Evolutionary conservation across 2,329 filamentous ascomycete genomes (phyloP).

Genomic region (Huntiella decipiens): DNA sequence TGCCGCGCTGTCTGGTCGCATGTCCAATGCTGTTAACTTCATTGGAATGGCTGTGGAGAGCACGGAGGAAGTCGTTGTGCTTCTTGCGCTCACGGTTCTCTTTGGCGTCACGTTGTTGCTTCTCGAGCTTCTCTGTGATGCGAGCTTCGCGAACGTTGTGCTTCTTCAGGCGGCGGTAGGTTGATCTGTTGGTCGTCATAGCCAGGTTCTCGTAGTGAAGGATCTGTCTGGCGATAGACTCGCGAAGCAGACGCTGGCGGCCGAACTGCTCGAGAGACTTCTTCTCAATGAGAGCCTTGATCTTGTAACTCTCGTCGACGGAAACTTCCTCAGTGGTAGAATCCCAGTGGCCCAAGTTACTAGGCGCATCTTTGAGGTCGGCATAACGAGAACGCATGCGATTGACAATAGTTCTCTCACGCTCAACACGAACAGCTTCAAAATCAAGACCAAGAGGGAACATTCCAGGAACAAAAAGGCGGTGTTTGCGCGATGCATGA

Average conservation of each 20-base stretch:
- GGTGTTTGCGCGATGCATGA: slow-evolving; percentile 56
- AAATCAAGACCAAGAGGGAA: slow-evolving; percentile 80
- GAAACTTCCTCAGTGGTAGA: slow-evolving; percentile 46
- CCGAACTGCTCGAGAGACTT: slow-evolving; percentile 77
- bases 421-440: slow-evolving; percentile 67
- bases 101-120: slow-evolving; percentile 90
- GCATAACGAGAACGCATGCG: slow-evolving; percentile 68
- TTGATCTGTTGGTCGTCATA: slow-evolving; percentile 85
- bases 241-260: slow-evolving; percentile 71
- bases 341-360: slow-evolving; percentile 78
- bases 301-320: slow-evolving; percentile 65
- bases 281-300: slow-evolving; percentile 85
- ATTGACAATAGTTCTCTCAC: slow-evolving; percentile 78
- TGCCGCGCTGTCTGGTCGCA: slow-evolving; percentile 52
- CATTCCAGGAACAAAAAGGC: slow-evolving; percentile 67
- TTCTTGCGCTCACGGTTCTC: slow-evolving; percentile 97
- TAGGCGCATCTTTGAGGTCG: slow-evolving; percentile 66
- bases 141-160: slow-evolving; percentile 86
- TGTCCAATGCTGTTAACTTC: slow-evolving; percentile 54
- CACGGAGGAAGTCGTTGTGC: slow-evolving; percentile 76
- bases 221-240: slow-evolving; percentile 79
- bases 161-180: slow-evolving; percentile 91
- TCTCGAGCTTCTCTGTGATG: slow-evolving; percentile 97
- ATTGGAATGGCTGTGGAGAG: slow-evolving; percentile 62
- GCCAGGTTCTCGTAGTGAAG: slow-evolving; percentile 89